Percentiles rank a stretch among this genome's conserved stretches.
phyloP scores from a whole-genome alignment of 352 stramenopile species.

The Pythium guiyangense region DNA sequence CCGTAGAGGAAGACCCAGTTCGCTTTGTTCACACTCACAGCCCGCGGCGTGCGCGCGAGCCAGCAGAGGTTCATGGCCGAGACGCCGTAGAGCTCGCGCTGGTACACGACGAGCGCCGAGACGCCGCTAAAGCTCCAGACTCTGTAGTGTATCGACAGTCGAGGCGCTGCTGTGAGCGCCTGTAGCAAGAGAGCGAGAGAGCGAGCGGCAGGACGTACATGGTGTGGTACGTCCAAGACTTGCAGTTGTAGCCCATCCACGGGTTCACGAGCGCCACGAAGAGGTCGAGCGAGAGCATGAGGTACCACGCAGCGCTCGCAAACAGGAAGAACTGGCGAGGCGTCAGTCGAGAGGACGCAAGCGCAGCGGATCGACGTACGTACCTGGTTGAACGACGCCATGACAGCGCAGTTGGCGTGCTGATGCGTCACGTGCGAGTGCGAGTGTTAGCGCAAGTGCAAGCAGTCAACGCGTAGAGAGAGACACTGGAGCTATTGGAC shows the following conservation, averaged over 20 bases:
- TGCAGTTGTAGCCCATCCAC: slow-evolving; percentile 87
- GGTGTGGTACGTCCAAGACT: slow-evolving; percentile 77
- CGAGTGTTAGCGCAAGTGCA: background rate
- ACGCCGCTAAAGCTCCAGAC: slow-evolving; percentile 71
- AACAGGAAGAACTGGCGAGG: slow-evolving; percentile 66
- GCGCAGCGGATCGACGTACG: slow-evolving; percentile 10
- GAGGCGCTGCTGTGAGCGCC: no score
- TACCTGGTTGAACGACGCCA: slow-evolving; percentile 69
- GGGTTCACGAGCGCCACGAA: slow-evolving; percentile 84
- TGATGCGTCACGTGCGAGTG: background rate
- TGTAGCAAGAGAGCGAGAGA: no score
- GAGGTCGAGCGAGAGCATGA: slow-evolving; percentile 82
- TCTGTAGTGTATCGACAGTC: slow-evolving; percentile 26
- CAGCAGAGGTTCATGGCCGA: slow-evolving; percentile 78
- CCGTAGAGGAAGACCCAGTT: slow-evolving; percentile 71
- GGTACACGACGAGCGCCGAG: slow-evolving; percentile 54
- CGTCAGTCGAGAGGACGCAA: background rate
- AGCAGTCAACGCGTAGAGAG: no score
- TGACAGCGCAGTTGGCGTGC: slow-evolving; percentile 38
- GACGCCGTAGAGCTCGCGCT: slow-evolving; percentile 53
- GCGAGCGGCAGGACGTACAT: no score
- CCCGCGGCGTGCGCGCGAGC: slow-evolving; percentile 45
- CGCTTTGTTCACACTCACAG: slow-evolving; percentile 41
- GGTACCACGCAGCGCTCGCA: slow-evolving; percentile 64
- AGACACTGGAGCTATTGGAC: no score